Evolutionary conservation across 306 rosid species (phyloP).

Genomic region (Hylodesmum podocarpum): DNA sequence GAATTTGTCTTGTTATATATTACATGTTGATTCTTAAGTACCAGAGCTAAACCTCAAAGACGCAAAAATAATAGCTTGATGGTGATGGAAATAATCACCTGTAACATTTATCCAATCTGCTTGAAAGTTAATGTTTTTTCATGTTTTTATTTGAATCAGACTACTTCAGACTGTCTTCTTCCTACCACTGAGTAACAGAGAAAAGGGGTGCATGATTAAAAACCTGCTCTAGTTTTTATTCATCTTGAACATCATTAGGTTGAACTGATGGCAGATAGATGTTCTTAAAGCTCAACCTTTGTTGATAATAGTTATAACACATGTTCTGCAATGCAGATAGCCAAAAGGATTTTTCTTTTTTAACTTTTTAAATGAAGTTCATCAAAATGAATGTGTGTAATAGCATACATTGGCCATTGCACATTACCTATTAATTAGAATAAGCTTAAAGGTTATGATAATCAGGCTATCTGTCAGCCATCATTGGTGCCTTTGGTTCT

Average conservation of each 20-base stretch:
- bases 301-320: neutral
- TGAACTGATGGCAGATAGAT: conserved; percentile 5
- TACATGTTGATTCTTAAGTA: neutral
- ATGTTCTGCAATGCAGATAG: neutral
- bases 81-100: neutral
- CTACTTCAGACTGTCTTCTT: neutral
- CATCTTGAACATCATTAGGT: neutral
- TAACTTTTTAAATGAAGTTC: neutral
- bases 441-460: neutral
- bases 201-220: neutral
- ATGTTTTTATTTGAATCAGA: neutral
- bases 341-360: neutral
- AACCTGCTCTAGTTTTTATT: neutral
- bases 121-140: neutral
- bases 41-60: neutral
- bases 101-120: neutral
- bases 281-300: neutral
- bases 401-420: neutral
- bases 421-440: neutral
- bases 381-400: conserved; percentile 8
- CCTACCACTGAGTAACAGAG: neutral
- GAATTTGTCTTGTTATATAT: neutral
- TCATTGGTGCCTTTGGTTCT: neutral
- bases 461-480: neutral
- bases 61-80: neutral